These are phyloP conservation scores for Acanthamoeba triangularis DNA, from an alignment of 208 protist genomes.

Conservation along the genomic window DNA sequence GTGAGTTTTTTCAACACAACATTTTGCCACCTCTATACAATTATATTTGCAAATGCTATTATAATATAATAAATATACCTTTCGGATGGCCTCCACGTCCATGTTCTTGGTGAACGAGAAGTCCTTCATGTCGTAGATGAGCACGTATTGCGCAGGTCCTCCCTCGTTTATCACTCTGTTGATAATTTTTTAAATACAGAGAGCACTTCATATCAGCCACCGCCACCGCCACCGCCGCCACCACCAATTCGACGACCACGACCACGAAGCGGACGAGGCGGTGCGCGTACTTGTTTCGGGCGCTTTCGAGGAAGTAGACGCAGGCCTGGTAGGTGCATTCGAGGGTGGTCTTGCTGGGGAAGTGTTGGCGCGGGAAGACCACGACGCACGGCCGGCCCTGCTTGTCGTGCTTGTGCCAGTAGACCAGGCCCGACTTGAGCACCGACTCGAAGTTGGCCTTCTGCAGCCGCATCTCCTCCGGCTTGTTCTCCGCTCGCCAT, in stretches of 20 bases:
- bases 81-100: slow-evolving; percentile 17
- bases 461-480: not conserved
- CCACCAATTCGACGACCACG: too few relatives aligned
- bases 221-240: too few relatives aligned
- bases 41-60: not conserved
- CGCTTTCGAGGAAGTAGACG: not conserved
- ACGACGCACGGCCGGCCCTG: not conserved
- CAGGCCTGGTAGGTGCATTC: not conserved
- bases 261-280: not conserved
- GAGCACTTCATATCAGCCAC: not conserved
- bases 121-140: slow-evolving; percentile 59
- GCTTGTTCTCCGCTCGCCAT: not conserved
- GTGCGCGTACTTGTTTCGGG: not conserved
- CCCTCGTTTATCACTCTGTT: not conserved
- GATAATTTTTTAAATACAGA: not conserved
- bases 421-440: not conserved
- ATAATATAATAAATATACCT: not conserved
- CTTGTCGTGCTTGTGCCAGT: slow-evolving; percentile 56
- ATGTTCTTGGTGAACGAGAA: slow-evolving; percentile 39
- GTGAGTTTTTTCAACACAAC: not conserved
- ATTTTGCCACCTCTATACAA: not conserved
- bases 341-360: not conserved
- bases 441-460: not conserved
- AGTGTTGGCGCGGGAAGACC: not conserved
- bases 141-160: not conserved